Percentiles rank a stretch among this genome's conserved stretches.
These are phyloP conservation scores for Heracleum sosnowskyi DNA, from an alignment of 129 eudicot genomes.

Conservation along the genomic window DNA sequence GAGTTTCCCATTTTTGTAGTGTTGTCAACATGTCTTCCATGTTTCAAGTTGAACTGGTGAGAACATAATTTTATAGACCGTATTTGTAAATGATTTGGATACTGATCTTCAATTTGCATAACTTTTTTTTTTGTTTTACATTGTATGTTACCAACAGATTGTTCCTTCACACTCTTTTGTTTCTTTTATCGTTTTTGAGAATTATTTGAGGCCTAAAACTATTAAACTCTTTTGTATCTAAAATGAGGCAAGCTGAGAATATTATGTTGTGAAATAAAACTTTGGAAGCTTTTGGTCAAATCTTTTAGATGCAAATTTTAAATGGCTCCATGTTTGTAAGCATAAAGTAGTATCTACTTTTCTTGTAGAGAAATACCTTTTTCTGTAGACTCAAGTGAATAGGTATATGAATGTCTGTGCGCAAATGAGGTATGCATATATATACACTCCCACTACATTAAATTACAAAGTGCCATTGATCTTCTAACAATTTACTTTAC, in stretches of 20 bases:
- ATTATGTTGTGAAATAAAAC: neutral
- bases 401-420: neutral
- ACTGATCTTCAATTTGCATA: neutral
- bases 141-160: neutral
- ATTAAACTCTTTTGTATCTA: neutral
- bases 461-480: neutral
- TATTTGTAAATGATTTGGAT: neutral
- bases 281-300: neutral
- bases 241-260: neutral
- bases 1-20: conserved; percentile 71
- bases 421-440: neutral
- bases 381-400: neutral
- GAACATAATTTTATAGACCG: conserved; percentile 4
- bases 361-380: neutral
- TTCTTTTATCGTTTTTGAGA: neutral
- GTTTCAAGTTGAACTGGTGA: conserved; percentile 85
- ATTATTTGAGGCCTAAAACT: neutral
- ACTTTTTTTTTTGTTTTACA: neutral
- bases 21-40: conserved; percentile 52
- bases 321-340: neutral
- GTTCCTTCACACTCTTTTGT: neutral
- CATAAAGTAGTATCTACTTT: neutral
- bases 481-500: neutral
- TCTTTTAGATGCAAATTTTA: neutral
- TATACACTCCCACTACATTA: neutral